Evolutionary conservation across 805 yeast genomes (phyloP).

Genomic region (Candida sakaeoensis): DNA sequence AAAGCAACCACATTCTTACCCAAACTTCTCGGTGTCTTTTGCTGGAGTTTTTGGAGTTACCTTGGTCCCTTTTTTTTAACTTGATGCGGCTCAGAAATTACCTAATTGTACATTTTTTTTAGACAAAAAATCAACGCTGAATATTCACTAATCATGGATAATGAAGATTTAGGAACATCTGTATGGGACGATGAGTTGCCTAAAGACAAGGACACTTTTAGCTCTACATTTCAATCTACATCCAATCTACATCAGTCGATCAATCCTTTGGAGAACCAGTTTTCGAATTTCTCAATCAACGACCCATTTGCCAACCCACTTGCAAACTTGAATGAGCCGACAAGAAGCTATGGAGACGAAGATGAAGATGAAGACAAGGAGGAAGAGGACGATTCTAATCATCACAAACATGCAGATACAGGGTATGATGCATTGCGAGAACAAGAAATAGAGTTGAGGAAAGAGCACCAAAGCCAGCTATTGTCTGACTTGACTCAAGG

Average conservation of each 20-base stretch:
- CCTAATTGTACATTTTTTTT: neutral
- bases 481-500: slow-evolving; percentile 43
- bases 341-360: slow-evolving; percentile 11
- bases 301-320: slow-evolving; percentile 12
- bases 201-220: slow-evolving; percentile 9
- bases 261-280: slow-evolving; percentile 15
- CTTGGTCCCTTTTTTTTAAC: no score
- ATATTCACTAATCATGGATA: slow-evolving; percentile 27
- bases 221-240: neutral
- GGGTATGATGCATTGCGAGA: slow-evolving; percentile 14
- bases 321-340: neutral
- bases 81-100: neutral
- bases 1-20: no score
- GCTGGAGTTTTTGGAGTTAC: no score
- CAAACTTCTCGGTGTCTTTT: no score
- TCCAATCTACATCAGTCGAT: slow-evolving; percentile 12
- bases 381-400: slow-evolving; percentile 6
- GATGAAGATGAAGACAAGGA: slow-evolving; percentile 13
- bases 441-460: slow-evolving; percentile 27
- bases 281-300: slow-evolving; percentile 17
- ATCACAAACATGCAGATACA: neutral
- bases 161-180: slow-evolving; percentile 50
- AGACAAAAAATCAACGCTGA: neutral
- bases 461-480: slow-evolving; percentile 27
- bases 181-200: slow-evolving; percentile 61